phyloP scores from a whole-genome alignment of 2,329 filamentous ascomycete genomes.

The Fusarium cicatricum region DNA sequence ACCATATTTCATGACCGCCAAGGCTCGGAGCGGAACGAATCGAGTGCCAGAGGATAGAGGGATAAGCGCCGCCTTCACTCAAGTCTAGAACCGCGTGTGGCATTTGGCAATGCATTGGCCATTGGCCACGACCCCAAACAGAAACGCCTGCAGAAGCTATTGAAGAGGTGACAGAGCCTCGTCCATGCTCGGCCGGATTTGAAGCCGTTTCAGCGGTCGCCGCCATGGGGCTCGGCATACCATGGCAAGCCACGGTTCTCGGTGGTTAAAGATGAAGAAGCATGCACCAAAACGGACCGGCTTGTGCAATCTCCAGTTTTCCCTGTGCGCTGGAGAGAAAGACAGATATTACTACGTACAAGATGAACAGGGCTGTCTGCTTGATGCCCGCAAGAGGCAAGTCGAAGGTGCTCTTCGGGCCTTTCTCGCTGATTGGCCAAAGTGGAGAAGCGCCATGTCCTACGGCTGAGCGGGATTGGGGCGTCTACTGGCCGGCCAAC shows the following conservation, averaged over 20 bases:
- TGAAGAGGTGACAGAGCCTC: conserved; percentile 4
- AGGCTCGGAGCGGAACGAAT: conserved; percentile 19
- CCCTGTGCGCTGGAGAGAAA: conserved; percentile 9
- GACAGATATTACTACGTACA: conserved; percentile 5
- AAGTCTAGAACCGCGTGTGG: conserved; percentile 19
- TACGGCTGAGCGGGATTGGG: conserved; percentile 12
- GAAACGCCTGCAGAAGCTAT: conserved; percentile 10
- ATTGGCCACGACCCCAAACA: conserved; percentile 17
- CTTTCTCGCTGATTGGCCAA: conserved; percentile 17
- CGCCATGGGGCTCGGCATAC: conserved; percentile 32
- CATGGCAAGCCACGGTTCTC: conserved; percentile 36
- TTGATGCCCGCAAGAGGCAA: conserved; percentile 25
- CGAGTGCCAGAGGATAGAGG: conserved; percentile 7
- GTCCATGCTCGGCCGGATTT: conserved; percentile 5
- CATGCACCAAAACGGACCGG: conserved; percentile 27
- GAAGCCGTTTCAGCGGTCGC: conserved; percentile 18
- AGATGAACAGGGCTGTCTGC: background rate
- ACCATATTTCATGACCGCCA: conserved; percentile 11
- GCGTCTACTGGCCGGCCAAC: conserved; percentile 30
- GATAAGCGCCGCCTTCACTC: conserved; percentile 13
- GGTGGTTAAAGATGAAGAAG: conserved; percentile 11
- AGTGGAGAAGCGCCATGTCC: too few species aligned
- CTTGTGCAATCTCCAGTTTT: conserved; percentile 30
- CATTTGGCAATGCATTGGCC: too few species aligned
- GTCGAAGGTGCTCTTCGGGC: conserved; percentile 6